Evolutionary conservation across 148 eudicot genomes (phyloP).

Genomic region (Rhododendron simsii): DNA sequence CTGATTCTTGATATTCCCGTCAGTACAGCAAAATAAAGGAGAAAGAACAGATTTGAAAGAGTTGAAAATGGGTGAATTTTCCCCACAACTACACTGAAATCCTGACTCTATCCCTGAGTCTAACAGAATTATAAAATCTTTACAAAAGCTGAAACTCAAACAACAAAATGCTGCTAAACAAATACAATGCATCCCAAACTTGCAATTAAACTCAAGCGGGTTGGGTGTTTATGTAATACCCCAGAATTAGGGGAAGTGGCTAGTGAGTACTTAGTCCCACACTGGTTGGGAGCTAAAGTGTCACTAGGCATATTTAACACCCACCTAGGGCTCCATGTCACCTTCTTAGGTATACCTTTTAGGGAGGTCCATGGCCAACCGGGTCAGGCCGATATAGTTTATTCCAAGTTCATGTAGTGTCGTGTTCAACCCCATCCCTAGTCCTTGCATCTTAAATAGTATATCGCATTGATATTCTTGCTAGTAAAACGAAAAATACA

Average conservation of each 20-base stretch:
- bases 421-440: neutral
- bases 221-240: neutral
- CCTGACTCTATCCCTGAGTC: neutral
- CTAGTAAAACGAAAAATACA: neutral
- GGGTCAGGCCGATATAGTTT: too few relatives aligned
- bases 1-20: neutral
- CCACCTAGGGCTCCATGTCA: too few relatives aligned
- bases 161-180: neutral
- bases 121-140: neutral
- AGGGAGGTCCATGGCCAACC: too few relatives aligned
- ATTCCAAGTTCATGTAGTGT: neutral
- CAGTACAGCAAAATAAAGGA: neutral
- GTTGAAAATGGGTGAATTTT: neutral
- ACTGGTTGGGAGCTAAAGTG: too few relatives aligned
- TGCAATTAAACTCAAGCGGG: neutral
- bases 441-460: neutral
- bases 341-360: neutral
- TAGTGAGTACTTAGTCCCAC: too few relatives aligned
- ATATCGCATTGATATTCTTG: neutral
- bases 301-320: too few relatives aligned
- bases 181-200: neutral
- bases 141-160: neutral
- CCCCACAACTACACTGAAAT: neutral
- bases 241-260: too few relatives aligned
- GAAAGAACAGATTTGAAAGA: neutral